These are phyloP conservation scores for Leccinum rimulosum DNA, from an alignment of 768 basidiomycete genomes.

Conservation along the genomic window DNA sequence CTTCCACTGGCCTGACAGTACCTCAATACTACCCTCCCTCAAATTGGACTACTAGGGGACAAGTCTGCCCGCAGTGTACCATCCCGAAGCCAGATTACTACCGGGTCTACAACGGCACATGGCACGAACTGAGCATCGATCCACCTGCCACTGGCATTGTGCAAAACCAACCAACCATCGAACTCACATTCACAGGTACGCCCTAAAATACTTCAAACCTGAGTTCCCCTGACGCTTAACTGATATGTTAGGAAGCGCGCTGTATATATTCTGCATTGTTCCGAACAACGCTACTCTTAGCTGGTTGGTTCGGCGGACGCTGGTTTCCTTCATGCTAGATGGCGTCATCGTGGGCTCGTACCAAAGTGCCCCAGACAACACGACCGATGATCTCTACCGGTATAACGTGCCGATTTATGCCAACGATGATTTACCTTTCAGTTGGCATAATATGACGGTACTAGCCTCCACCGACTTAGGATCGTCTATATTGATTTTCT, in stretches of 20 bases:
- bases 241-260: conserved; percentile 4
- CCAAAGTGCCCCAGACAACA: neutral
- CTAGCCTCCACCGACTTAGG: neutral
- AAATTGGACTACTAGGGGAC: no score
- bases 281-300: neutral
- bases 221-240: neutral
- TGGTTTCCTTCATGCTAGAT: conserved; percentile 10
- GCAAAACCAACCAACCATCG: neutral
- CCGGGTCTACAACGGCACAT: conserved; percentile 15
- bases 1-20: neutral
- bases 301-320: neutral
- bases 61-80: no score
- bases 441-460: conserved; percentile 9
- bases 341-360: neutral
- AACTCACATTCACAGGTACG: conserved; percentile 14
- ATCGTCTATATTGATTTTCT: conserved; percentile 8
- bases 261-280: conserved; percentile 21
- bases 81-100: no score
- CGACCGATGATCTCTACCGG: conserved; percentile 6
- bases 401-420: conserved; percentile 11
- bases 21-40: conserved; percentile 3
- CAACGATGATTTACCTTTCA: conserved; percentile 6
- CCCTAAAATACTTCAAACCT: neutral
- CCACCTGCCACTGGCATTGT: neutral
- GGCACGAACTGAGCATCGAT: conserved; percentile 15